Evolutionary conservation across 306 rosid species (phyloP).

Genomic region (Prosopis cineraria): DNA sequence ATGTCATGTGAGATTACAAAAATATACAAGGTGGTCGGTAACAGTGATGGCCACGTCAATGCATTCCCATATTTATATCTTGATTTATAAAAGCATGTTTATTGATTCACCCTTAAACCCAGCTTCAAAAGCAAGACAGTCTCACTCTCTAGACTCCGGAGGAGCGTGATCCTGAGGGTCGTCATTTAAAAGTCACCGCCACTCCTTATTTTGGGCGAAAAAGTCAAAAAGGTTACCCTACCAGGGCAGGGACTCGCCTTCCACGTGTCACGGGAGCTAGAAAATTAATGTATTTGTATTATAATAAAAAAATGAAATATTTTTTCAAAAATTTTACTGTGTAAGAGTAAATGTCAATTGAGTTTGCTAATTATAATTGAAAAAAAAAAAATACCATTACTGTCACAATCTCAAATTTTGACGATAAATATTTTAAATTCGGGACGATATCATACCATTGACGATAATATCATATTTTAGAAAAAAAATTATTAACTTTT

Average conservation of each 20-base stretch:
- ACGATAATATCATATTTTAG: too few relatives aligned
- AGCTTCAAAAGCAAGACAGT: too few relatives aligned
- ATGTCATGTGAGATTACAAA: neutral
- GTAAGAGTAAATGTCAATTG: neutral
- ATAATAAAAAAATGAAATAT: neutral
- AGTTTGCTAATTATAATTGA: neutral
- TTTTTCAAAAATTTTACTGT: neutral
- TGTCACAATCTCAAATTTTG: neutral
- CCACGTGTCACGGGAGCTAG: neutral
- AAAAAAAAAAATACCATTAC: neutral
- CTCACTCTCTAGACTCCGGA: neutral
- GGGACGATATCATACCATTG: too few relatives aligned
- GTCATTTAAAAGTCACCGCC: neutral
- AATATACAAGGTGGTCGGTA: neutral
- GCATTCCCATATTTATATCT: neutral
- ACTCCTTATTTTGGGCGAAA: neutral
- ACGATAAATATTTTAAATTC: neutral
- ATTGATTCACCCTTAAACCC: too few relatives aligned
- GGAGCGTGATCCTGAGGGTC: neutral
- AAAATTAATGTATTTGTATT: neutral
- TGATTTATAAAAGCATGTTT: too few relatives aligned
- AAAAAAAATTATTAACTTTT: too few relatives aligned
- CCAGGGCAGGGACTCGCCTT: neutral
- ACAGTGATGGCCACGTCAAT: neutral
- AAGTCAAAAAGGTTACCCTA: too few relatives aligned